Conservation (phyloP, 805 yeast species). For the Pichia cephalocereana region DNA sequence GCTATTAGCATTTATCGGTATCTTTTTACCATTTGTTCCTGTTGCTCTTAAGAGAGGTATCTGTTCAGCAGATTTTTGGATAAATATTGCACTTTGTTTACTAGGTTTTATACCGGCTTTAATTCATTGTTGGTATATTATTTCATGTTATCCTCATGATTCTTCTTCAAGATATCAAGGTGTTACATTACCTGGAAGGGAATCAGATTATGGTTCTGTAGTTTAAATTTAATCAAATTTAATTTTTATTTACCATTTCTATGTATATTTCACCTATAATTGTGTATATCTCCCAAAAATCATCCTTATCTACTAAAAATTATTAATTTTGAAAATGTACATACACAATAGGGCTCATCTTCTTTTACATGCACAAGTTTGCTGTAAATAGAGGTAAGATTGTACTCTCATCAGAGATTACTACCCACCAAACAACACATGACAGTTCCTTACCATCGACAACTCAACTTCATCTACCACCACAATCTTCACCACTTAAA, state of each 20-base stretch:
- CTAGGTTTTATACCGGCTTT: conserved; percentile 74
- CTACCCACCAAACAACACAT: too few relatives aligned
- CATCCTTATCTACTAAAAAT: background rate
- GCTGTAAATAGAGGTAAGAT: too few relatives aligned
- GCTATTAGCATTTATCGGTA: conserved; percentile 58
- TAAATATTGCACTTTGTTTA: conserved; percentile 58
- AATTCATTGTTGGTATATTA: conserved; percentile 70
- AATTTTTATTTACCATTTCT: too few relatives aligned
- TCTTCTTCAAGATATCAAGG: conserved; percentile 20
- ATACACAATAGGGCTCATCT: too few relatives aligned
- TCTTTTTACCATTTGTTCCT: conserved; percentile 65
- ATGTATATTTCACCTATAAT: too few relatives aligned
- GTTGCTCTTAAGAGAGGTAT: conserved; percentile 61
- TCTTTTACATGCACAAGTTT: too few relatives aligned
- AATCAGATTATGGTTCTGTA: conserved; percentile 26
- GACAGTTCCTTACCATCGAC: too few relatives aligned
- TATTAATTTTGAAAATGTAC: too few relatives aligned
- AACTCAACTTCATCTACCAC: too few relatives aligned
- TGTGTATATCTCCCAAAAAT: too few relatives aligned
- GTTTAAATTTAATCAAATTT: background rate
- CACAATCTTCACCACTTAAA: too few relatives aligned
- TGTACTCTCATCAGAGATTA: too few relatives aligned
- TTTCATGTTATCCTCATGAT: conserved; percentile 57
- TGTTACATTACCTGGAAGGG: conserved; percentile 29
- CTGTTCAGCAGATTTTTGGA: conserved; percentile 47